These are phyloP conservation scores for Pseudonitzschia delicatissima DNA, from an alignment of 108 stramenopile genomes.

Conservation along the genomic window DNA sequence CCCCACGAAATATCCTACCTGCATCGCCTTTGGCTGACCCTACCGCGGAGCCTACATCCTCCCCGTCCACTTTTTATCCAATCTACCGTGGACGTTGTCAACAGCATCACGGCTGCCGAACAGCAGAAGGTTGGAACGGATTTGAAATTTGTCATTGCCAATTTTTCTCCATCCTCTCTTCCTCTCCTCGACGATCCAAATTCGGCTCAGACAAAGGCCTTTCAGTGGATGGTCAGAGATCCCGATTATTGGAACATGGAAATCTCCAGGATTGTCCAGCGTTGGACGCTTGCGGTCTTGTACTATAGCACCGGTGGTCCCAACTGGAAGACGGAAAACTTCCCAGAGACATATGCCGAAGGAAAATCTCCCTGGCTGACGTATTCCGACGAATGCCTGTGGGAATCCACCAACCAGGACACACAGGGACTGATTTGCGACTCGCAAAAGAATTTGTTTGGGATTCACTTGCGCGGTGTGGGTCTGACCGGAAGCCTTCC, in stretches of 20 bases:
- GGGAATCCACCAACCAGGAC: constrained; percentile 25
- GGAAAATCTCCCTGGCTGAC: constrained; percentile 21
- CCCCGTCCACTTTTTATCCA: not conserved
- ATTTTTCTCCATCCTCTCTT: not conserved
- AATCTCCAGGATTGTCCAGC: constrained; percentile 23
- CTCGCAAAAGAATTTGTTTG: constrained; percentile 12
- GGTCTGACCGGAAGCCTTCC: constrained; percentile 50
- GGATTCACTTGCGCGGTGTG: constrained; percentile 31
- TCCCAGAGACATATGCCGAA: not conserved
- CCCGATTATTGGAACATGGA: constrained; percentile 13
- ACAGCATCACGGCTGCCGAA: not conserved
- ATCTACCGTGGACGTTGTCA: not conserved
- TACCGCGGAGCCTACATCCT: no score
- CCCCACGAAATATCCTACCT: no score
- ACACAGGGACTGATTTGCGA: constrained; percentile 29
- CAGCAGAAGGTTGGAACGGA: not conserved
- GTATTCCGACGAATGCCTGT: constrained; percentile 48
- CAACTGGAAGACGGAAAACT: constrained; percentile 39
- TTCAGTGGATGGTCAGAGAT: constrained; percentile 24
- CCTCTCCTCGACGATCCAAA: not conserved
- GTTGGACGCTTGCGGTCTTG: constrained; percentile 48
- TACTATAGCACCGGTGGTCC: constrained; percentile 56
- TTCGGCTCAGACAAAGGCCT: constrained; percentile 25
- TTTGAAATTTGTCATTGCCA: constrained; percentile 12
- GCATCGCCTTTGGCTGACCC: no score